A percentile compares a stretch with the other conserved stretches of the same genome.
These are phyloP conservation scores for Ogataea wickerhamii DNA, from an alignment of 805 yeast species.

Conservation along the genomic window DNA sequence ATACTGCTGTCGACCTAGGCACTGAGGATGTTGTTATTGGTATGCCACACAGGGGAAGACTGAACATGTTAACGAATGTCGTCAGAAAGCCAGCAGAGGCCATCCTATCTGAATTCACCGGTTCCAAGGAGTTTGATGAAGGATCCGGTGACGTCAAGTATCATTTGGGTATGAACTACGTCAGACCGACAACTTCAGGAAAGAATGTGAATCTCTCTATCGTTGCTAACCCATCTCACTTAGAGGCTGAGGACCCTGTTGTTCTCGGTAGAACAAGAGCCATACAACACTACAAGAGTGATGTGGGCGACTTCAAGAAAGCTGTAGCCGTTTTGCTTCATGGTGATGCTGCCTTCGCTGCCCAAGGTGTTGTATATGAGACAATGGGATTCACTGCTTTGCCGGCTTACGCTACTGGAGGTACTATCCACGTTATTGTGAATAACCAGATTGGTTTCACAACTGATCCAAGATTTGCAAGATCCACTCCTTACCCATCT, in stretches of 20 bases:
- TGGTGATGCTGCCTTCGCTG: slow-evolving; percentile 99
- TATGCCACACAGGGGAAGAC: slow-evolving; percentile 99
- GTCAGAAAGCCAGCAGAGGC: slow-evolving; percentile 98
- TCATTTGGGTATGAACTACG: slow-evolving; percentile 98
- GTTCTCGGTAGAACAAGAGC: slow-evolving; percentile 98
- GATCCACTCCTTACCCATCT: slow-evolving; percentile 97
- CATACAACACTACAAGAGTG: slow-evolving; percentile 85
- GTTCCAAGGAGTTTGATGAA: slow-evolving; percentile 83
- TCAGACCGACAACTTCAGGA: slow-evolving; percentile 98
- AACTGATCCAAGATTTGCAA: slow-evolving; percentile 94
- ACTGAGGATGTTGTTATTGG: slow-evolving; percentile 96
- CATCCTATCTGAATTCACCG: slow-evolving; percentile 92
- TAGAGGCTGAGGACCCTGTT: slow-evolving; percentile 99
- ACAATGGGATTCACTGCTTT: slow-evolving; percentile 91
- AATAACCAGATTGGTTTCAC: slow-evolving; percentile 99
- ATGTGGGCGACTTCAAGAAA: slow-evolving; percentile 75
- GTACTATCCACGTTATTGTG: slow-evolving; percentile 93
- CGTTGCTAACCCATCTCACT: slow-evolving; percentile 98
- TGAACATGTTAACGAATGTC: slow-evolving; percentile 95
- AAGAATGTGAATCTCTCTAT: slow-evolving; percentile 90
- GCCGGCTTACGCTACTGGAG: slow-evolving; percentile 97
- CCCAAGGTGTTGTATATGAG: slow-evolving; percentile 98
- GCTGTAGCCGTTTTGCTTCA: slow-evolving; percentile 92
- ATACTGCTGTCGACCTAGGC: slow-evolving; percentile 87
- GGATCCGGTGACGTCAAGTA: slow-evolving; percentile 99